Conservation (phyloP, 1,284 basidiomycete genomes). For the Jaminaea rosea region DNA sequence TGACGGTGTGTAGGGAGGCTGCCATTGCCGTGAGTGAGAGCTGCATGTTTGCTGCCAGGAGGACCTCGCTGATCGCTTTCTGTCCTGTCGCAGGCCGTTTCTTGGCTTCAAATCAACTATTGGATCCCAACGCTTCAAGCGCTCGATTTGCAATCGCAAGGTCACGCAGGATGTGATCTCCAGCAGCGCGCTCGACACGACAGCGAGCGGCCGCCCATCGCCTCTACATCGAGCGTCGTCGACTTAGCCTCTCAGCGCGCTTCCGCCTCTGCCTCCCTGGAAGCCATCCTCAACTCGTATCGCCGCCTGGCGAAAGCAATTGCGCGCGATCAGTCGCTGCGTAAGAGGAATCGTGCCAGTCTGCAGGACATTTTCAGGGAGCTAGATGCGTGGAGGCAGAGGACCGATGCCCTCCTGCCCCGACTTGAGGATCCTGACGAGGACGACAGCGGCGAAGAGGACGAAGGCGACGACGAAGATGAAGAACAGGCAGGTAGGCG, state of each 20-base stretch:
- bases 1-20: slow-evolving; percentile 68
- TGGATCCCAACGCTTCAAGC: slow-evolving; percentile 27
- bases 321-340: slow-evolving; percentile 25
- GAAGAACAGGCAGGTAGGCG: slow-evolving; percentile 9
- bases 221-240: neutral
- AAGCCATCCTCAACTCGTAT: slow-evolving; percentile 20
- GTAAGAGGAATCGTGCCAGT: slow-evolving; percentile 11
- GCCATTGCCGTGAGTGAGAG: slow-evolving; percentile 48
- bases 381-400: slow-evolving; percentile 13
- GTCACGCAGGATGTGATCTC: neutral
- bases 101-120: slow-evolving; percentile 32
- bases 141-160: neutral
- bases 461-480: slow-evolving; percentile 13
- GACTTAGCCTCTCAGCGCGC: neutral
- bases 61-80: neutral
- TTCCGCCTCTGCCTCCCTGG: slow-evolving; percentile 2
- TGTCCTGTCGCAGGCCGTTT: slow-evolving; percentile 10
- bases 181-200: slow-evolving; percentile 2
- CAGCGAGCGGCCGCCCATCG: neutral
- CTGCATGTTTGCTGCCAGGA: neutral
- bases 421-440: slow-evolving; percentile 8
- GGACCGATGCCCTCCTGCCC: neutral
- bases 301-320: slow-evolving; percentile 20
- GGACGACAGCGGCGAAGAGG: slow-evolving; percentile 9
- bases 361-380: slow-evolving; percentile 16